These are phyloP conservation scores for Paraleonurus japonicus DNA, from an alignment of 257 asterid species.

Conservation along the genomic window DNA sequence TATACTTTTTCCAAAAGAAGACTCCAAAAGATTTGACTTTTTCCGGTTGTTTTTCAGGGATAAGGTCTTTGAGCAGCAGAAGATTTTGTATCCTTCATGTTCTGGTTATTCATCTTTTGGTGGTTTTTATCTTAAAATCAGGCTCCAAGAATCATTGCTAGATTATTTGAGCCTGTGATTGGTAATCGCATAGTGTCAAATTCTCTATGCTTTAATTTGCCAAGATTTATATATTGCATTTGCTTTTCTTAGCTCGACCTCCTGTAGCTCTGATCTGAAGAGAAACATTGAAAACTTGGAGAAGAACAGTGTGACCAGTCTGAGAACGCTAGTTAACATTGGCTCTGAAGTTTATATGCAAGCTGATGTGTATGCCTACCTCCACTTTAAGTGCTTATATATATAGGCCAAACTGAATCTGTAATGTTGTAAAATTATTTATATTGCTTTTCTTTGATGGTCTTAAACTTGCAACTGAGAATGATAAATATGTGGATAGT, in stretches of 20 bases:
- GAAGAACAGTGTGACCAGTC: conserved; percentile 73
- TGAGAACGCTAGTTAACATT: conserved; percentile 76
- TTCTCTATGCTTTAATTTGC: not conserved
- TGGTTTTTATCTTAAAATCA: not conserved
- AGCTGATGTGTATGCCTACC: conserved; percentile 79
- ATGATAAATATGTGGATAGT: not conserved
- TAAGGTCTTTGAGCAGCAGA: conserved; percentile 82
- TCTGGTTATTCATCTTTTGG: conserved; percentile 8
- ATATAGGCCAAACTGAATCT: not conserved
- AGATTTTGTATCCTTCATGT: conserved; percentile 78
- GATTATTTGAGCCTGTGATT: conserved; percentile 3
- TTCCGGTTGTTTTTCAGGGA: conserved; percentile 59
- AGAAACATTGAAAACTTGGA: conserved; percentile 80
- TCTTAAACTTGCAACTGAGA: not conserved
- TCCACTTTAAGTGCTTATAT: not conserved
- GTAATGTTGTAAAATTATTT: not conserved
- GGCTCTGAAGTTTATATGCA: conserved; percentile 86
- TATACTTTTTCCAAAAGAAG: not conserved
- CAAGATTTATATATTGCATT: not conserved
- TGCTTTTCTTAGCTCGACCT: conserved; percentile 39
- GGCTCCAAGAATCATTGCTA: not conserved
- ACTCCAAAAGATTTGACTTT: not conserved
- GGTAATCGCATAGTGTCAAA: not conserved
- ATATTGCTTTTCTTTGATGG: not conserved
- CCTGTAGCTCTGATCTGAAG: conserved; percentile 77